Conservation (phyloP, 2,329 filamentous ascomycete species). For the Pyrenochaeta sp. region DNA sequence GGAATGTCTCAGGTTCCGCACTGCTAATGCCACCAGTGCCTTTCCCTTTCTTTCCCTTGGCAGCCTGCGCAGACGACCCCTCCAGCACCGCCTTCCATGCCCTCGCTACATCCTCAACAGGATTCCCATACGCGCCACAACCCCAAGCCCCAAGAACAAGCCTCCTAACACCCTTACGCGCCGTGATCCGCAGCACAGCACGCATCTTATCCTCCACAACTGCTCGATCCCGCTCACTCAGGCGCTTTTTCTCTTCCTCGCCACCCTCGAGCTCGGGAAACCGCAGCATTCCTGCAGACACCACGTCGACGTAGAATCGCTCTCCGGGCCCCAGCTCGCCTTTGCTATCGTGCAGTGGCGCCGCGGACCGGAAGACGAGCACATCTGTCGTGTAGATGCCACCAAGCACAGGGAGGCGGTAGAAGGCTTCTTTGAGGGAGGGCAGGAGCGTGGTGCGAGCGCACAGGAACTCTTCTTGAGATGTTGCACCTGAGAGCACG, state of each 20-base stretch:
- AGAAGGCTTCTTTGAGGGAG: slow-evolving; percentile 65
- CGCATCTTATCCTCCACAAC: slow-evolving; percentile 64
- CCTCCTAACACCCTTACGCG: slow-evolving; percentile 53
- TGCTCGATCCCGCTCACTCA: slow-evolving; percentile 58
- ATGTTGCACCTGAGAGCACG: slow-evolving; percentile 65
- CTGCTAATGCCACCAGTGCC: no score
- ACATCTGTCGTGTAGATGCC: slow-evolving; percentile 66
- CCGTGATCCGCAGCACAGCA: slow-evolving; percentile 61
- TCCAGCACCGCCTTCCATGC: slow-evolving; percentile 58
- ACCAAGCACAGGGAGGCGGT: slow-evolving; percentile 66
- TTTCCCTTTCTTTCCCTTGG: slow-evolving; percentile 36
- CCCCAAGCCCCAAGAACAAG: slow-evolving; percentile 71
- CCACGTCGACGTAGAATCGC: slow-evolving; percentile 66
- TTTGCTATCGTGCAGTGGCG: slow-evolving; percentile 36
- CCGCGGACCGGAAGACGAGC: slow-evolving; percentile 61
- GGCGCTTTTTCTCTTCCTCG: slow-evolving; percentile 48
- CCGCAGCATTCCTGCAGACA: slow-evolving; percentile 65
- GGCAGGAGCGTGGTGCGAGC: slow-evolving; percentile 66
- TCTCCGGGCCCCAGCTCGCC: slow-evolving; percentile 56
- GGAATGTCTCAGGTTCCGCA: slow-evolving; percentile 49
- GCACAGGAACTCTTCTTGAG: slow-evolving; percentile 69
- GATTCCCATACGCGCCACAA: slow-evolving; percentile 70
- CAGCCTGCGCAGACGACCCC: not conserved
- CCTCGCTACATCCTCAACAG: slow-evolving; percentile 64
- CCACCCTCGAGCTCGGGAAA: slow-evolving; percentile 60